Evolutionary conservation across 2,329 filamentous ascomycete genomes (phyloP), one percentile per base, ranked within the genome.

Genomic region (Aureobasidium sp.): DNA sequence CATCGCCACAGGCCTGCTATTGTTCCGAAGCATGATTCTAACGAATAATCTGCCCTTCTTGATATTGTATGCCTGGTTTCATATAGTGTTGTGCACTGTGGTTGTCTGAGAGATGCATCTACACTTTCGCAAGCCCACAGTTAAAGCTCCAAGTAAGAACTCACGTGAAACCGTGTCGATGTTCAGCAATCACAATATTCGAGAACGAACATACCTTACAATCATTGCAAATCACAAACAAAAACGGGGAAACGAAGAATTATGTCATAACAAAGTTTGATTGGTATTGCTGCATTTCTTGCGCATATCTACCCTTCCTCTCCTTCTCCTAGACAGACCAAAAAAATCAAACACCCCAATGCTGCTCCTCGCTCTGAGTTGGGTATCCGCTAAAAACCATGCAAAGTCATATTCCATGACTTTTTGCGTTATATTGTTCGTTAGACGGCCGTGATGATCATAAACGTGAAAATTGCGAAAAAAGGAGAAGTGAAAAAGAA

Each of bases 311-410:
- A 9, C 21, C 21, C 10, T 37, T 10, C 42, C 50, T 30, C 25
- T 13, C 41, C 8, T 5, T 3, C 15, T 27, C 32, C 34, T 10
- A 21, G 21, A 21, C 21, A 21, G 30, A n/a, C 21, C 21, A 25
- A 5, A 53, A 55, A 54, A 32, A 44, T 44, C 39, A 55, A 55
- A 55, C 52, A 55, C 52, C 39, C 52, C 52, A 27, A 39, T 55
- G 52, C 52, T 55, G 39, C 39, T 32, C 52, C 39, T 9, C 52
- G 39, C 52, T 44, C 39, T 55, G 52, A 29, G 52, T 55, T 55
- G 55, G 55, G 55, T 59, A 59, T 59, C 55, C 55, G 55, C 55
- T 49, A 47, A 55, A 55, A 55, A 55, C 52, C 52, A 47, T 16
- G 39, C 37, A 45, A 58, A 58, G 47, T 47, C 54, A 58, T 47